Conservation (phyloP, 805 yeast genomes). For the Metschnikowia koreensis region DNA sequence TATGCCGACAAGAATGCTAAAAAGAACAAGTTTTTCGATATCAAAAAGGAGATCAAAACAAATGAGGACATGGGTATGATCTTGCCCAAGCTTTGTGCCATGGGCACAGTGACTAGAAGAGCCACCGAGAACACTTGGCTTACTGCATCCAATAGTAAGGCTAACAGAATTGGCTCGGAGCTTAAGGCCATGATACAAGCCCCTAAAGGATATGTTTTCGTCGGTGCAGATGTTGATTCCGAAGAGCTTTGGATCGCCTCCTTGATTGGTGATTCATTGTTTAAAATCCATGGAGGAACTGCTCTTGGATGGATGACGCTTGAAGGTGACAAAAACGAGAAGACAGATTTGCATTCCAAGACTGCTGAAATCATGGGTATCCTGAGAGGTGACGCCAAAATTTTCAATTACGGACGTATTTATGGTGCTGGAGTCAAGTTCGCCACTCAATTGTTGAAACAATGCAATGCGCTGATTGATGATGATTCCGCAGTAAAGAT, state of each 20-base stretch:
- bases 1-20: constrained; percentile 30
- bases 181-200: constrained; percentile 82
- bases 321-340: constrained; percentile 88
- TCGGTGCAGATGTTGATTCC: constrained; percentile 98
- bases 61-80: constrained; percentile 61
- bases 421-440: constrained; percentile 96
- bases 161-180: constrained; percentile 85
- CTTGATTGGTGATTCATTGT: constrained; percentile 85
- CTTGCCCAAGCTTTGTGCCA: constrained; percentile 77
- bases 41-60: constrained; percentile 22
- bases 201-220: constrained; percentile 85
- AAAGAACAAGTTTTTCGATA: constrained; percentile 26
- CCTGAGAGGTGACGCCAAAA: constrained; percentile 86
- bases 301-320: constrained; percentile 99
- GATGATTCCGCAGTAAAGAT: constrained; percentile 64
- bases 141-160: constrained; percentile 93
- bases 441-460: constrained; percentile 79
- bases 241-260: constrained; percentile 99
- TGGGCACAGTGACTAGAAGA: constrained; percentile 96
- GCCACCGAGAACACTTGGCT: constrained; percentile 98
- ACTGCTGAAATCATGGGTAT: constrained; percentile 90
- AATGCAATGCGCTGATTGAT: constrained; percentile 69
- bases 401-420: constrained; percentile 94
- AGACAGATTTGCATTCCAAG: constrained; percentile 92
- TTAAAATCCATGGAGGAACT: constrained; percentile 89